phyloP scores from a whole-genome alignment of 2,329 filamentous ascomycete genomes.

The Mycosphaerella sp. region DNA sequence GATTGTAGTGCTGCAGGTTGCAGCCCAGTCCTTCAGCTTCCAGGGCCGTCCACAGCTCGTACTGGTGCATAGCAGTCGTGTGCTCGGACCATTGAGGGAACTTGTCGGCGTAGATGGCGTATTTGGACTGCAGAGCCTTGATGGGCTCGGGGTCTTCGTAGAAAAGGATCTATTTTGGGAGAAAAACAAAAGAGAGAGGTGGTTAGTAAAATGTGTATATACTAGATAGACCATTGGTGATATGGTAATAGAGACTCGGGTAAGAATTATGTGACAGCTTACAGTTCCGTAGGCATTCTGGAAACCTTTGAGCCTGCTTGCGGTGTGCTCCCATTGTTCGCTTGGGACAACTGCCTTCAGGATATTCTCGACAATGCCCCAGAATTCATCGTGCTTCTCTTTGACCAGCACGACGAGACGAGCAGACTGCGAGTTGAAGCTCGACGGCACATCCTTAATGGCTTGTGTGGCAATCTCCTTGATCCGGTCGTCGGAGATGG shows the following conservation, averaged over 20 bases:
- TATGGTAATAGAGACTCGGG: neutral
- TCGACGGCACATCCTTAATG: slow-evolving; percentile 64
- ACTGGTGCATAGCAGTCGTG: slow-evolving; percentile 76
- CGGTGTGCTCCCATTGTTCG: slow-evolving; percentile 54
- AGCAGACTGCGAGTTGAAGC: slow-evolving; percentile 85
- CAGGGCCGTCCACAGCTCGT: slow-evolving; percentile 71
- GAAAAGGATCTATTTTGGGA: slow-evolving; percentile 60
- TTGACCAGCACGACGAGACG: slow-evolving; percentile 72
- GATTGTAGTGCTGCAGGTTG: slow-evolving; percentile 93
- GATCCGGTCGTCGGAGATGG: slow-evolving; percentile 63
- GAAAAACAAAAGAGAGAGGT: neutral
- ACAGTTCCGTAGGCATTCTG: slow-evolving; percentile 69
- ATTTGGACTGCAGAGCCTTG: slow-evolving; percentile 59
- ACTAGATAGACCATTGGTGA: neutral
- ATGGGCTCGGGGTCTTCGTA: slow-evolving; percentile 70
- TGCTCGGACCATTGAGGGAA: slow-evolving; percentile 74
- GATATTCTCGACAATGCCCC: slow-evolving; percentile 63
- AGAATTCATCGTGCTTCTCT: slow-evolving; percentile 79
- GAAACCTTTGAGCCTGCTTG: slow-evolving; percentile 52
- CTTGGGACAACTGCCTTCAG: slow-evolving; percentile 63
- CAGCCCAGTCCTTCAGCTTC: slow-evolving; percentile 78
- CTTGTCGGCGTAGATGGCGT: slow-evolving; percentile 67
- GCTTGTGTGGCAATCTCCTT: slow-evolving; percentile 55
- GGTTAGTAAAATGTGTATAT: neutral
- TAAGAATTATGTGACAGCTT: slow-evolving; percentile 32